These are phyloP conservation scores for Cordyceps cicadae DNA, from an alignment of 2,329 filamentous ascomycete genomes.

Conservation along the genomic window DNA sequence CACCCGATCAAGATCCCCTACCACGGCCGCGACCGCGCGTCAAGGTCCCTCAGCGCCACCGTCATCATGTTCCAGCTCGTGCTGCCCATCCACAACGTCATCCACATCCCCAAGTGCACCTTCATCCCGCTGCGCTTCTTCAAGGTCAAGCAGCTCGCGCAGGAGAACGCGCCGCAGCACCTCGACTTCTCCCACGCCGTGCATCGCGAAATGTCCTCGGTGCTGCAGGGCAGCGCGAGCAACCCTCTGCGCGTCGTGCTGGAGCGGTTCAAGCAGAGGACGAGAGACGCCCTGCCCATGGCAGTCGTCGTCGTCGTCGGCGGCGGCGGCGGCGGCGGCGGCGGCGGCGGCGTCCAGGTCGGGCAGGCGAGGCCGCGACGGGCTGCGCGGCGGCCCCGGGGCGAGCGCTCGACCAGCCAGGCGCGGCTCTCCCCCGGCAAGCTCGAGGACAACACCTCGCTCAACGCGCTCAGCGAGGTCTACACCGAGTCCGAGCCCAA, in stretches of 20 bases:
- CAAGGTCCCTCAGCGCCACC: conserved; percentile 6
- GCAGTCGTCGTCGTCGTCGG: background rate
- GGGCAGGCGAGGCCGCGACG: background rate
- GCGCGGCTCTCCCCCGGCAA: conserved; percentile 17
- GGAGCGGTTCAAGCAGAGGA: background rate
- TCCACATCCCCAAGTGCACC: conserved; percentile 42
- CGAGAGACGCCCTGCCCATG: background rate
- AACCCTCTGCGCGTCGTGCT: background rate
- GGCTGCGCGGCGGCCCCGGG: background rate
- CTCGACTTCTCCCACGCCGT: conserved; percentile 52
- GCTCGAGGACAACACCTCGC: conserved; percentile 7
- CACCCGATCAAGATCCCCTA: conserved; percentile 36
- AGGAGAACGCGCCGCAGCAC: conserved; percentile 45
- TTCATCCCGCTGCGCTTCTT: conserved; percentile 59
- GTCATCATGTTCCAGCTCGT: conserved; percentile 53
- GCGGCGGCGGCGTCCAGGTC: background rate
- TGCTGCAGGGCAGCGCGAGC: conserved; percentile 25
- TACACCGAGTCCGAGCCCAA: conserved; percentile 2
- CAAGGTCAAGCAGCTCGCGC: conserved; percentile 55
- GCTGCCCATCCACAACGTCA: conserved; percentile 50
- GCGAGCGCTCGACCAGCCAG: conserved; percentile 6
- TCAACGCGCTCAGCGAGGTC: background rate
- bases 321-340: too few species aligned
- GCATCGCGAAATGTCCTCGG: conserved; percentile 51
- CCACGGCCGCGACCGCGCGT: conserved; percentile 14